phyloP scores from a whole-genome alignment of 768 basidiomycete genomes.

The Auriculariales sp. region DNA sequence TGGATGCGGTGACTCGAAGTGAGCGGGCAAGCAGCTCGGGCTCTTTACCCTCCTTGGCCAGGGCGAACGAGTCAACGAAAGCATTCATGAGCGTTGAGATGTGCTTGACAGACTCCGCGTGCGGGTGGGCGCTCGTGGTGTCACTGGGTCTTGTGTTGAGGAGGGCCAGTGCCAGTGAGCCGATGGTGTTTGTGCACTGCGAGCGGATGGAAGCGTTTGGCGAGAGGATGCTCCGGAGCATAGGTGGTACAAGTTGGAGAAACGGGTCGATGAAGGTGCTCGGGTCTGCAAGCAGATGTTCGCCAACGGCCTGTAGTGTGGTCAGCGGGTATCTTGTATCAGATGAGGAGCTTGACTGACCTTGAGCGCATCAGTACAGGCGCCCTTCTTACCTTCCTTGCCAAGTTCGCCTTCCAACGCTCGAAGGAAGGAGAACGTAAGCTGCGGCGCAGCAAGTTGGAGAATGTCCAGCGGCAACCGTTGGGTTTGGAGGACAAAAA shows the following conservation, averaged over 20 bases:
- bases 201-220: conserved; percentile 13
- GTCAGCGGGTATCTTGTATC: not conserved
- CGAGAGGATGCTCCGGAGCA: conserved; percentile 49
- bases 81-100: conserved; percentile 17
- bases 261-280: conserved; percentile 57
- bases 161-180: not conserved
- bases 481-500: conserved; percentile 60
- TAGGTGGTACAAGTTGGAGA: conserved; percentile 38
- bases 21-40: not conserved
- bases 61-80: conserved; percentile 18
- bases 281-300: conserved; percentile 47
- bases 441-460: conserved; percentile 45
- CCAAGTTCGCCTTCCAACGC: conserved; percentile 76
- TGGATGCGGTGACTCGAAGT: not conserved
- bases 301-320: conserved; percentile 48
- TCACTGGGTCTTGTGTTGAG: too few relatives aligned
- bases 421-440: conserved; percentile 55
- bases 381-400: conserved; percentile 80
- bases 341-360: too few relatives aligned
- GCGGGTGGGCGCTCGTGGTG: not conserved
- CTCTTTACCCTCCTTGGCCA: not conserved
- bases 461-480: conserved; percentile 51
- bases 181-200: not conserved
- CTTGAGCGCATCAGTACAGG: conserved; percentile 64
- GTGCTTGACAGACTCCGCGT: not conserved